phyloP scores from a whole-genome alignment of 805 yeast species.

The Ogataea ganodermae region DNA sequence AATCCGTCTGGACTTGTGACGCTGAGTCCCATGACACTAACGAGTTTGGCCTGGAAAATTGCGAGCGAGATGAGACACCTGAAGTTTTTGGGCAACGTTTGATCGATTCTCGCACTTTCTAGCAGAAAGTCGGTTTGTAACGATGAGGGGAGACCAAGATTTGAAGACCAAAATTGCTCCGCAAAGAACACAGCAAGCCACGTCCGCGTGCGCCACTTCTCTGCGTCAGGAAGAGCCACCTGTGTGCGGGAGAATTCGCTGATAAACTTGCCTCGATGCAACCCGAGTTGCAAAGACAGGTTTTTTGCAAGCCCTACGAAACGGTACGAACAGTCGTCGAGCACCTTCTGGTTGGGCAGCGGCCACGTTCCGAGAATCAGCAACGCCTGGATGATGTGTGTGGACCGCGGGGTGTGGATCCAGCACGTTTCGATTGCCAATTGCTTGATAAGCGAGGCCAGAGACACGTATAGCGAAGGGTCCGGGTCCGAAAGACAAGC shows the following conservation, averaged over 20 bases:
- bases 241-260: conserved; percentile 90
- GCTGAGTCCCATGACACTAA: conserved; percentile 83
- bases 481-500: conserved; percentile 87
- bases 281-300: conserved; percentile 80
- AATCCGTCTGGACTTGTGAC: conserved; percentile 87
- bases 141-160: conserved; percentile 84
- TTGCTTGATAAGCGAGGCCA: conserved; percentile 79
- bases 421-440: conserved; percentile 90
- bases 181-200: conserved; percentile 88
- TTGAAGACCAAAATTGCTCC: conserved; percentile 90
- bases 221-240: conserved; percentile 85
- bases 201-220: conserved; percentile 89
- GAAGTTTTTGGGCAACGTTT: conserved; percentile 64
- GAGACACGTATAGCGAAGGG: conserved; percentile 73
- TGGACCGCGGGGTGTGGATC: conserved; percentile 89
- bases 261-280: conserved; percentile 90
- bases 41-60: conserved; percentile 80
- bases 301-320: conserved; percentile 86
- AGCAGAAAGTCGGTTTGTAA: conserved; percentile 79
- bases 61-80: conserved; percentile 72
- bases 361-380: conserved; percentile 90
- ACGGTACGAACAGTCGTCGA: conserved; percentile 89
- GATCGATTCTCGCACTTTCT: conserved; percentile 74
- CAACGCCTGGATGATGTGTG: conserved; percentile 90
- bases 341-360: conserved; percentile 84